Base-by-base conservation (phyloP, 768 basidiomycete genomes). In the Cystofilobasidium bisporidii region DNA sequence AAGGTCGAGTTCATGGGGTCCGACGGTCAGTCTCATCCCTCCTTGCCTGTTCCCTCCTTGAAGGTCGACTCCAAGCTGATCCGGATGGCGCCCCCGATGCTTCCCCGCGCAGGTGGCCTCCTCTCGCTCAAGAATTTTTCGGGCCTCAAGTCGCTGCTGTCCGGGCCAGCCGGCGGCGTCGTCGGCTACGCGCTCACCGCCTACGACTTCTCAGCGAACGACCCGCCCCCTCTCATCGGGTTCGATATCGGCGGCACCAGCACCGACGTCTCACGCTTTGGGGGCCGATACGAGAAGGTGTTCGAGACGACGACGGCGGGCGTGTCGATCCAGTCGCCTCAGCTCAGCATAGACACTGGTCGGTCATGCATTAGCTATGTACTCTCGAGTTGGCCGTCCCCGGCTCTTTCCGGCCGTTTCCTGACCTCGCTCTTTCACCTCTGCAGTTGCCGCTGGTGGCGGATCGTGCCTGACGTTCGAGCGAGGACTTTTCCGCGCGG, bases 111-210 rank as follows among this genome's bases (percentile, higher is more conserved):
- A 61, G 60, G 60, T 4, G 63, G 63, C 15, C 55, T 64, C 9
- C 40, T 64, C 38, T 41, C 53, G 36, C 55, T 64, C 40, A 57
- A 45, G 8, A 55, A 55, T 17, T 69, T 74, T 64, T 62, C 69
- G 12, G 73, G 73, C 2, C 65, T 74, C 26, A 65, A 65, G 40
- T 63, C 71, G 9, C 59, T 74, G 0, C 66, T 74, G 0, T 71
- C 71, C 14, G 73, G 73, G 18, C 73, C 73, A 0, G 73, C 73
- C 0, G 73, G 73, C 22, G 73, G 73, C 11, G 71, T 74, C 32
- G 72, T 74, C 15, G 73, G 72, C 28, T 58, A 60, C 26, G 65
- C 65, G 30, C 48, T 66, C 22, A 66, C 65, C 3, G 56, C 56
- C 0, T 65, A 45, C 45, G 56, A 56, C 0, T 57, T 57, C 1